Conservation (phyloP, 1,139 yeast species). For the Blastobotrys elegans region DNA sequence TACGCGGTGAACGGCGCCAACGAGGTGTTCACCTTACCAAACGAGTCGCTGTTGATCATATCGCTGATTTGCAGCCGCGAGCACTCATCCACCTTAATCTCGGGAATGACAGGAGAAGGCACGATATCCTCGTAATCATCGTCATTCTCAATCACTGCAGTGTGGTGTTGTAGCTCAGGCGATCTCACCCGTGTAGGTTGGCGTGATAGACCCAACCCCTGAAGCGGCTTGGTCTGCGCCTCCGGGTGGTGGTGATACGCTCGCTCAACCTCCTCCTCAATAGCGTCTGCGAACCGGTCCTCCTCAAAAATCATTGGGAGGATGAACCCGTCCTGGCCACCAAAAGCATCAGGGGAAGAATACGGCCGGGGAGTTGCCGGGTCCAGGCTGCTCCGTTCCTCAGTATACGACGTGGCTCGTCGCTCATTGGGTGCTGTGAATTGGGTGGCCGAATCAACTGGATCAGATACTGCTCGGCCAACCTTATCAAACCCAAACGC, state of each 20-base stretch:
- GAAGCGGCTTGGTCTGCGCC: background rate
- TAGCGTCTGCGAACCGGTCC: constrained; percentile 37
- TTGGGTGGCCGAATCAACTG: constrained; percentile 8
- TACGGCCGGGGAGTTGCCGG: constrained; percentile 20
- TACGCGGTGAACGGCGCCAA: constrained; percentile 5
- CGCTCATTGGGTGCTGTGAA: constrained; percentile 10
- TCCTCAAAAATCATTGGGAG: constrained; percentile 39
- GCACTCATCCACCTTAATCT: constrained; percentile 3
- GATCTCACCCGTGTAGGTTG: background rate
- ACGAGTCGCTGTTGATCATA: constrained; percentile 28
- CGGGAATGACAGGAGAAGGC: background rate
- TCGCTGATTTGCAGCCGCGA: constrained; percentile 27
- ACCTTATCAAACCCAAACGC: constrained; percentile 11
- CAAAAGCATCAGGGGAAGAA: constrained; percentile 10
- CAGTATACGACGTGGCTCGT: constrained; percentile 21
- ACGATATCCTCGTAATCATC: constrained; percentile 3
- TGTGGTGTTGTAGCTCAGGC: background rate
- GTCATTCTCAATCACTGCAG: background rate
- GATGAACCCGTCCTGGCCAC: constrained; percentile 16
- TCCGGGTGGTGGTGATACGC: constrained; percentile 1
- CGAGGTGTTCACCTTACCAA: constrained; percentile 12
- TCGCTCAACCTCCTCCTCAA: constrained; percentile 33
- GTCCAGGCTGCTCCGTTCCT: constrained; percentile 14
- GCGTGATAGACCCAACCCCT: background rate
- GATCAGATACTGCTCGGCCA: constrained; percentile 17